Conservation (phyloP, 2,329 filamentous ascomycete genomes). For the Cercospora janseana region DNA sequence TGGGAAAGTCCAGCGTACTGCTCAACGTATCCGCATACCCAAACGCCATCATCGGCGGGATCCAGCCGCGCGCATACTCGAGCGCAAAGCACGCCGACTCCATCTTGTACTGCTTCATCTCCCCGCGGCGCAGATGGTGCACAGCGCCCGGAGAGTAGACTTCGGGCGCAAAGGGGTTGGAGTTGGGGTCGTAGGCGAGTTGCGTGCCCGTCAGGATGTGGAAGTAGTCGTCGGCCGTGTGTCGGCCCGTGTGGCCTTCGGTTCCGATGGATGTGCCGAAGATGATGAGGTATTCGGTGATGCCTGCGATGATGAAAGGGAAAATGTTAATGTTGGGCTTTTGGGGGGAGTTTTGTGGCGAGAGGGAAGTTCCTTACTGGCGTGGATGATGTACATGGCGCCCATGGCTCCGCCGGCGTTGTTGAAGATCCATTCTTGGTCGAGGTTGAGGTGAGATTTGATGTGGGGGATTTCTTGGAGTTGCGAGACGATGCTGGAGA, state of each 20-base stretch:
- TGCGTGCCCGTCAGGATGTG: conserved; percentile 80
- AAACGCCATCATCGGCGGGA: conserved; percentile 88
- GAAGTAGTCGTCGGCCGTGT: conserved; percentile 94
- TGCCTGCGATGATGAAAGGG: conserved; percentile 40
- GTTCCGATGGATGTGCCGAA: conserved; percentile 82
- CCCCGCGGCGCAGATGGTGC: conserved; percentile 69
- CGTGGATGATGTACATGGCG: conserved; percentile 85
- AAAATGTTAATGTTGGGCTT: background rate
- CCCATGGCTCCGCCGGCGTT: conserved; percentile 91
- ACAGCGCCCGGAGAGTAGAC: conserved; percentile 67
- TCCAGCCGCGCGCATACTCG: conserved; percentile 84
- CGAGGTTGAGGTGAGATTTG: conserved; percentile 57
- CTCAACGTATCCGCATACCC: conserved; percentile 78
- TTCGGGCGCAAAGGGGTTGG: conserved; percentile 63
- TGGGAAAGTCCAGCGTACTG: conserved; percentile 81
- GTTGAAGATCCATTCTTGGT: conserved; percentile 85
- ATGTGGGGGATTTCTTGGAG: conserved; percentile 53
- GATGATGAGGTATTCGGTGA: conserved; percentile 88
- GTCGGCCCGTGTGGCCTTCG: conserved; percentile 82
- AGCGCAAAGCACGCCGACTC: conserved; percentile 73
- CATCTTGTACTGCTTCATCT: conserved; percentile 82
- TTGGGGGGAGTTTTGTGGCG: background rate
- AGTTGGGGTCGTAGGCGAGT: conserved; percentile 64
- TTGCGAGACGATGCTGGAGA: conserved; percentile 67
- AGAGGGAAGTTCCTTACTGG: conserved; percentile 57